phyloP scores from a whole-genome alignment of 345 rosid species.

The Abelmoschus esculentus region DNA sequence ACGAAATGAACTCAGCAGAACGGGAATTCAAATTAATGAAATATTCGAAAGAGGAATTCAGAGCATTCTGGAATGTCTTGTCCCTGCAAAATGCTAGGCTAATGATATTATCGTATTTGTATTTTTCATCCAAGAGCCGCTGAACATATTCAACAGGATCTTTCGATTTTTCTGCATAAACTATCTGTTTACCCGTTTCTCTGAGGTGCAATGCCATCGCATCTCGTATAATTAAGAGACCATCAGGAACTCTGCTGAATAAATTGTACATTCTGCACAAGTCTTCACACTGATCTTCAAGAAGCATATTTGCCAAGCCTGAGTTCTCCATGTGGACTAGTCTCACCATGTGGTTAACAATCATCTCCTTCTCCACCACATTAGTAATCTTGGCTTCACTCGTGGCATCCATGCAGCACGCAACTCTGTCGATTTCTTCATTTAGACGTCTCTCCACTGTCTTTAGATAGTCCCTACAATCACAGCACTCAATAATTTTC shows the following conservation, averaged over 20 bases:
- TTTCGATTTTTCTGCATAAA: slow-evolving; percentile 87
- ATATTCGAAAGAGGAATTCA: slow-evolving; percentile 84
- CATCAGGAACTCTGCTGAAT: slow-evolving; percentile 74
- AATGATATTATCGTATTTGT: slow-evolving; percentile 64
- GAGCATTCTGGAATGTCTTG: slow-evolving; percentile 91
- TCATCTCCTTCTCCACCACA: slow-evolving; percentile 98
- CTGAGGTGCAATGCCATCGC: slow-evolving; percentile 92
- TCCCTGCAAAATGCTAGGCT: slow-evolving; percentile 66
- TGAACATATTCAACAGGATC: slow-evolving; percentile 96
- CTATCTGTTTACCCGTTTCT: slow-evolving; percentile 88
- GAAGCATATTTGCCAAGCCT: slow-evolving; percentile 88
- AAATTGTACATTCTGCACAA: slow-evolving; percentile 84
- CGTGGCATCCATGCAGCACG: slow-evolving; percentile 76
- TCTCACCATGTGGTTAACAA: slow-evolving; percentile 92
- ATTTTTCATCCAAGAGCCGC: slow-evolving; percentile 81
- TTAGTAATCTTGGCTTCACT: slow-evolving; percentile 85
- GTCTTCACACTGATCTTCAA: slow-evolving; percentile 81
- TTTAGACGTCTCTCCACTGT: slow-evolving; percentile 84
- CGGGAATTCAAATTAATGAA: slow-evolving; percentile 87
- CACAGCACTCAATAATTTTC: slow-evolving; percentile 76
- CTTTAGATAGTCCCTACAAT: slow-evolving; percentile 91
- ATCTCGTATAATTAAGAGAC: slow-evolving; percentile 65
- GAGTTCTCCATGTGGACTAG: slow-evolving; percentile 98
- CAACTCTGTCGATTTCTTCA: slow-evolving; percentile 91
- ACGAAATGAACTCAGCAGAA: slow-evolving; percentile 87